Evolutionary conservation across 768 basidiomycete species (phyloP).

Genomic region (Pleurotus tuber-regium): DNA sequence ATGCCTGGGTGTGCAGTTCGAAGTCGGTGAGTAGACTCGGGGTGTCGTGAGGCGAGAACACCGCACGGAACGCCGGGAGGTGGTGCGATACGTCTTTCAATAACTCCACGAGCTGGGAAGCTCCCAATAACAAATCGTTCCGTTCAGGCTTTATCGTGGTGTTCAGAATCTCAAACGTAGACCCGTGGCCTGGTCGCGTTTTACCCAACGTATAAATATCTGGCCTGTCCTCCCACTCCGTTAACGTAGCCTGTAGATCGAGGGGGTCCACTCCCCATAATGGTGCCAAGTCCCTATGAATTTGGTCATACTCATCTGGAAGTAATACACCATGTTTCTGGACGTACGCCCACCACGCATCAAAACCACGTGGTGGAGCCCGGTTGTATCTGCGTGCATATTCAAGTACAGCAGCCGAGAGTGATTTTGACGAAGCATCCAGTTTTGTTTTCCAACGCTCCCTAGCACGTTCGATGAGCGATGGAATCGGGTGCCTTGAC

Average conservation of each 20-base stretch:
- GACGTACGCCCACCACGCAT: conserved; percentile 51
- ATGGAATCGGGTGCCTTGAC: conserved; percentile 50
- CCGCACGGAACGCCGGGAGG: conserved; percentile 38
- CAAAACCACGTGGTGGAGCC: conserved; percentile 41
- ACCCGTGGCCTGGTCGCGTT: background rate
- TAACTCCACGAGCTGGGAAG: conserved; percentile 25
- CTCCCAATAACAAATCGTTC: conserved; percentile 5
- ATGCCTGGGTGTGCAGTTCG: conserved; percentile 7
- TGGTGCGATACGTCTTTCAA: conserved; percentile 33
- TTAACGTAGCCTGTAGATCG: conserved; percentile 12
- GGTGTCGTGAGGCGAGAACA: conserved; percentile 38
- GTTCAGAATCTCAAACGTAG: too few relatives aligned
- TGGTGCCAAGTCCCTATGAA: conserved; percentile 22
- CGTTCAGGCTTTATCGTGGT: background rate
- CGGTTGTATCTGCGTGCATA: conserved; percentile 35
- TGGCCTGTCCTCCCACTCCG: conserved; percentile 5
- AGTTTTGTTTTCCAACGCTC: conserved; percentile 36
- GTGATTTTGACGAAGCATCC: conserved; percentile 32
- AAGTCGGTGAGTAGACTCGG: conserved; percentile 33
- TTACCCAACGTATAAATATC: conserved; percentile 14
- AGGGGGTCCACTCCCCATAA: conserved; percentile 15
- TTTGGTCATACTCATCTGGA: conserved; percentile 55
- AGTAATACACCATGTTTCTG: conserved; percentile 43
- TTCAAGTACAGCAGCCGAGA: conserved; percentile 34
- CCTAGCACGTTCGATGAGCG: conserved; percentile 37